Percentiles rank a stretch among this genome's conserved stretches.
Evolutionary conservation across 305 asterid genomes (phyloP).

Genomic region (Rubia peregrina): DNA sequence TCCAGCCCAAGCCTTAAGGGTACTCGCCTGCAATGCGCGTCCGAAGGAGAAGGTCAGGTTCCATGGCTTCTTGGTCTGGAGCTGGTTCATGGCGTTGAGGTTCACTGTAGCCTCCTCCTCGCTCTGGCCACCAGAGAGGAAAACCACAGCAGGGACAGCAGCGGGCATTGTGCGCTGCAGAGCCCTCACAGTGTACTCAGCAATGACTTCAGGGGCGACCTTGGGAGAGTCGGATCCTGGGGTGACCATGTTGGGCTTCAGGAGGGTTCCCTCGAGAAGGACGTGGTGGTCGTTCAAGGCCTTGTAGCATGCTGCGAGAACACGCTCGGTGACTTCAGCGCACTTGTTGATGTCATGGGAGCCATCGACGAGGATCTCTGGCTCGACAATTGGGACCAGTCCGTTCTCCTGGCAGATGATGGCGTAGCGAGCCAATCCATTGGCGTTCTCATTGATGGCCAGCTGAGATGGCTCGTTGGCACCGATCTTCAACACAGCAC

Average conservation of each 20-base stretch:
- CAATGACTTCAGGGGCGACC: conserved; percentile 48
- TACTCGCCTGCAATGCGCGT: conserved; percentile 81
- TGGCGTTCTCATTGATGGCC: conserved; percentile 53
- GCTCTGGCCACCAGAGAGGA: conserved; percentile 64
- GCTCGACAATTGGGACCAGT: conserved; percentile 57
- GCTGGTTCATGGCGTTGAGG: conserved; percentile 63
- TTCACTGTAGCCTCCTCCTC: conserved; percentile 59
- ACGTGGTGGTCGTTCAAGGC: conserved; percentile 66
- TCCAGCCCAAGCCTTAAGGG: conserved; percentile 81
- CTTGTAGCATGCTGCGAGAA: conserved; percentile 62
- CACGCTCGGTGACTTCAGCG: conserved; percentile 61
- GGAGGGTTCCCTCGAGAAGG: conserved; percentile 47
- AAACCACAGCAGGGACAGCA: conserved; percentile 80
- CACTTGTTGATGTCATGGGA: conserved; percentile 45
- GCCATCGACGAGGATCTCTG: conserved; percentile 65
- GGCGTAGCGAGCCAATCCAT: conserved; percentile 61
- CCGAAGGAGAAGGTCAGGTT: conserved; percentile 70
- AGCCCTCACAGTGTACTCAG: conserved; percentile 57
- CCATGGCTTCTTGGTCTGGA: conserved; percentile 72
- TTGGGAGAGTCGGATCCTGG: conserved; percentile 53
- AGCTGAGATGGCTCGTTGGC: conserved; percentile 56
- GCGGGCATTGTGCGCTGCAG: conserved; percentile 76
- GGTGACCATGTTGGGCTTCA: conserved; percentile 69
- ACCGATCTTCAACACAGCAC: conserved; percentile 57
- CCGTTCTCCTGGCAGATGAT: conserved; percentile 64